Percentiles rank a stretch among this genome's conserved stretches.
phyloP scores from a whole-genome alignment of 495 filamentous ascomycete species.

The Penicillium chermesinum region DNA sequence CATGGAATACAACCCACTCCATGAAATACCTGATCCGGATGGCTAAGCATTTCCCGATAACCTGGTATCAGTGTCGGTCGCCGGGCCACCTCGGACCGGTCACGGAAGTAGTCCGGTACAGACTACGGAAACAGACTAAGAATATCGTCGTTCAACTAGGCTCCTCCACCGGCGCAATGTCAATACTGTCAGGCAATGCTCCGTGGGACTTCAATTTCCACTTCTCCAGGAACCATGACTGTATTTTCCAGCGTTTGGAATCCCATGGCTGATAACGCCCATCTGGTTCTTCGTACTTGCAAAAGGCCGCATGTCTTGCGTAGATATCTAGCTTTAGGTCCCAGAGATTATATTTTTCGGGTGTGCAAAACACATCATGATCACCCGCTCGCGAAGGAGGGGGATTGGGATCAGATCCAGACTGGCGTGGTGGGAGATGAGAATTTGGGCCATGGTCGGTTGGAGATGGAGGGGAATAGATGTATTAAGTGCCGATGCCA shows the following conservation, averaged over 20 bases:
- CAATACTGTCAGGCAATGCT: neutral
- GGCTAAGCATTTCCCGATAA: too few relatives aligned
- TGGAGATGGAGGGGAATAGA: constrained; percentile 32
- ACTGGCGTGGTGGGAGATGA: constrained; percentile 39
- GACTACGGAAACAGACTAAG: neutral
- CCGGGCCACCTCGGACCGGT: neutral
- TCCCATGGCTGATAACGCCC: constrained; percentile 29
- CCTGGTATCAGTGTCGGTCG: neutral
- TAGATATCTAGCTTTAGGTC: constrained; percentile 43
- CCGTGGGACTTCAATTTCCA: neutral
- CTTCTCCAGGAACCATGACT: constrained; percentile 30
- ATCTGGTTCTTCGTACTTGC: constrained; percentile 1
- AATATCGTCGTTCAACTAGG: too few relatives aligned
- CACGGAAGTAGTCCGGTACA: neutral
- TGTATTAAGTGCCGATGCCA: constrained; percentile 18
- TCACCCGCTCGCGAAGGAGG: constrained; percentile 29
- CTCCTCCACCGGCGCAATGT: neutral
- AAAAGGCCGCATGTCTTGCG: constrained; percentile 20
- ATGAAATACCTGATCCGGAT: neutral
- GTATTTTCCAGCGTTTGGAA: constrained; percentile 32
- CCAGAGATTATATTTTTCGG: constrained; percentile 27
- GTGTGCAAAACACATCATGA: constrained; percentile 29
- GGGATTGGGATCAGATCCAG: constrained; percentile 44
- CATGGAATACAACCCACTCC: neutral
- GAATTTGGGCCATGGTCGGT: constrained; percentile 42